Conservation (phyloP, 768 basidiomycete genomes). For the Boletus rubescentipes region DNA sequence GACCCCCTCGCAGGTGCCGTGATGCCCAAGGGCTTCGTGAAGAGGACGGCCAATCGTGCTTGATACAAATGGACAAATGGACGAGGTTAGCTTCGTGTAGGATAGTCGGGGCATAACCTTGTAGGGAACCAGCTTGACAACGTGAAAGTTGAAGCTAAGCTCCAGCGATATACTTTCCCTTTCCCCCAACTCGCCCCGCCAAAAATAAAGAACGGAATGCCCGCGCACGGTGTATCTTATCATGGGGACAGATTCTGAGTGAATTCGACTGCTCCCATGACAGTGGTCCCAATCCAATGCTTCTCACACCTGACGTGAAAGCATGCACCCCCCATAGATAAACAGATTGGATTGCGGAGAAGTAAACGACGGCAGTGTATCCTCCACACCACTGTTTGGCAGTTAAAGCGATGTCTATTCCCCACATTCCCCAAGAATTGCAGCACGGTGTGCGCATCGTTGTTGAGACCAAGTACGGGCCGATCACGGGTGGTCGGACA, state of each 20-base stretch:
- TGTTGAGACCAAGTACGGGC: conserved; percentile 47
- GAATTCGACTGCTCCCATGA: too few relatives aligned
- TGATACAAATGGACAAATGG: background rate
- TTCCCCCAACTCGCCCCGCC: too few relatives aligned
- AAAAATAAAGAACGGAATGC: too few relatives aligned
- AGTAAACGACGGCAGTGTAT: too few relatives aligned
- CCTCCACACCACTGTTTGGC: too few relatives aligned
- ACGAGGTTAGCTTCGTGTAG: conserved; percentile 5
- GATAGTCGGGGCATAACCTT: background rate
- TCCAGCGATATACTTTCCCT: too few relatives aligned
- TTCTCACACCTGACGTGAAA: conserved; percentile 9
- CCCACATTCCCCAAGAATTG: conserved; percentile 61
- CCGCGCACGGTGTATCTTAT: too few relatives aligned
- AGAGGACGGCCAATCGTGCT: background rate
- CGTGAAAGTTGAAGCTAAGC: conserved; percentile 4
- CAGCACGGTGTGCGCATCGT: conserved; percentile 41
- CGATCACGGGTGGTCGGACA: too few relatives aligned
- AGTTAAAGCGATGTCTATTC: conserved; percentile 4
- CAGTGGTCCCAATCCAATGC: background rate
- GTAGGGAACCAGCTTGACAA: background rate
- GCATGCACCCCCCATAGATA: conserved; percentile 9
- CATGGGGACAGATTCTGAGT: too few relatives aligned
- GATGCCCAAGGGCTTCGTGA: conserved; percentile 51
- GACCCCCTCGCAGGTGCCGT: conserved; percentile 46
- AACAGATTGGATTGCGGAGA: background rate